Base-by-base conservation (phyloP, 495 filamentous ascomycete species). In the Hypoxylon cercidicola region DNA sequence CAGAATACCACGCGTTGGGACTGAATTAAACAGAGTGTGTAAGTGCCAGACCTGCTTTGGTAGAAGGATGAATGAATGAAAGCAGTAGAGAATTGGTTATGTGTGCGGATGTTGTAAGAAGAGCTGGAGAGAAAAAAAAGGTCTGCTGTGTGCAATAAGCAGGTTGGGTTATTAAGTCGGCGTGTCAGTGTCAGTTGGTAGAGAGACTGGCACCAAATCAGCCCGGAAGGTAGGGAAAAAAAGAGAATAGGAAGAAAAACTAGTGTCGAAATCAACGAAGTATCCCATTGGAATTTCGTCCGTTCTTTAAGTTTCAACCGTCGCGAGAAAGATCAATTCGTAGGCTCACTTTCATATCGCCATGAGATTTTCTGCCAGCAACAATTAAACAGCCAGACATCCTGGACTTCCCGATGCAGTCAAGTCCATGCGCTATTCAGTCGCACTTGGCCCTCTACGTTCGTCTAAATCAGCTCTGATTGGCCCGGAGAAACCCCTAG, bases 281-380 rank as follows among this genome's bases (percentile, higher is more conserved):
- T 37, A 51, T 37, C 21, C 44, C 45, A 47, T 62, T 21, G 41
- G 50, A 19, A 15, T 34, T 49, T 32, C 20, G 49, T 20, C 28
- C 20, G 20, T n/a, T 35, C 34, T 21, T 41, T 45, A 68, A 56
- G 52, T 50, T 45, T 49, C 52, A 25, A 59, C 41, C 45, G 54
- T 65, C 40, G 45, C 46, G 37, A 49, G 32, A 53, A 37, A 49
- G 49, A 55, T 3, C 43, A 49, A 68, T 35, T 54, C 21, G 55
- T 54, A 51, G 16, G 58, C 58, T 62, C 53, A 53, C 47, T 51
- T 39, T 19, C 16, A 45, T 56, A 56, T 71, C 68, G 28, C 68
- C 62, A 66, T 73, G 54, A 73, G 68, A 69, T 73, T 73, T 73
- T 73, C 71, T 71, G 40, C 63, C 64, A 69, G 61, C 61, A 69